Evolutionary conservation across 192 early-diverging fungal genomes (phyloP), one percentile per base, ranked within the genome.

Genomic region (Gryganskiella cystojenkinii): DNA sequence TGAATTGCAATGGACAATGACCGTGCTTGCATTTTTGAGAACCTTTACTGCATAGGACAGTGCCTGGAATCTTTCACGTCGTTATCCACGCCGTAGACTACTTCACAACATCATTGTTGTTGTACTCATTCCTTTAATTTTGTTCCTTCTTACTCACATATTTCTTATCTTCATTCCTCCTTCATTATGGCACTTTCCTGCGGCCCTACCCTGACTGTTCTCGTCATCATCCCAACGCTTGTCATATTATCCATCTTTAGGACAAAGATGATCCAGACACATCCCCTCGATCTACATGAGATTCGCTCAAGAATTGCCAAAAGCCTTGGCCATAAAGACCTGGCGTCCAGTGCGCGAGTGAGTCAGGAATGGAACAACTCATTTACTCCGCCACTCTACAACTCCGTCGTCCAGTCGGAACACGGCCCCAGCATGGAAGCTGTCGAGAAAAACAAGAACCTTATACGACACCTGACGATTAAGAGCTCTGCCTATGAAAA

Each of bases 361-460:
- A 54, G 52, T 54, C 52, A 54, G 52, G 52, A 54, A 2, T 54
- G 52, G 52, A 54, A 31, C 27, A 15, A 30, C 52, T 54, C 52
- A 54, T 54, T 31, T 5, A 54, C 52, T 2, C 24, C 27, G 27
- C 52, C 28, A 9, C 52, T 54, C 52, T 54, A 54, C 28, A 54
- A 54, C 52, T 54, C 24, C 33, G 28, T 54, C n/a, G n/a, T n/a
- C n/a, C n/a, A n/a, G n/a, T n/a, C n/a, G n/a, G n/a, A n/a, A n/a
- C n/a, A n/a, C n/a, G 1, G 52, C 52, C 52, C 52, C 11, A 54
- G 52, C 28, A 54, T 54, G 52, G 52, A 54, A 54, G 27, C 52
- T 54, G 24, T 54, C 28, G 52, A 54, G 28, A 54, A 15, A 54
- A 54, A 54, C 52, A 54, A 54, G 2, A 24, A 54, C 28, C 52